Percentiles rank a stretch among this genome's conserved stretches.
These are phyloP conservation scores for Conringia planisiliqua DNA, from an alignment of 345 rosid species.

Conservation along the genomic window DNA sequence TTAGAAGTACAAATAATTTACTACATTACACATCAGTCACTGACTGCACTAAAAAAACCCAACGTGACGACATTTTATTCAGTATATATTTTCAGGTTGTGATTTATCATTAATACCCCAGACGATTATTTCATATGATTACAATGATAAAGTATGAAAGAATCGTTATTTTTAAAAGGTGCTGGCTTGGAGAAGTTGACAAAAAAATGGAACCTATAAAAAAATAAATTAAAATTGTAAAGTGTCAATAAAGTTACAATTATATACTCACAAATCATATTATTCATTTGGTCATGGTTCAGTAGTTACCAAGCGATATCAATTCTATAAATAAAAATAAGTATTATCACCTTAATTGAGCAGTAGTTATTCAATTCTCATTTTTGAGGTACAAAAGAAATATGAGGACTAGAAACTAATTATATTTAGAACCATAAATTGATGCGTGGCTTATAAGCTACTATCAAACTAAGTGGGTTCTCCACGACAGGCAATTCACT, in stretches of 20 bases:
- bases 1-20: background rate
- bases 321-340: background rate
- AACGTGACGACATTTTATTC: background rate
- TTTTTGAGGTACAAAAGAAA: background rate
- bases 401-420: background rate
- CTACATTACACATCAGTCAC: slow-evolving; percentile 19
- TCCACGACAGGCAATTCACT: background rate
- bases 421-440: background rate
- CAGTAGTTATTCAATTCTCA: background rate
- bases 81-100: background rate
- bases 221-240: background rate
- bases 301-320: slow-evolving; percentile 19
- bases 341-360: background rate
- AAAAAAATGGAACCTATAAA: background rate
- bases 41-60: background rate
- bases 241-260: slow-evolving; percentile 18
- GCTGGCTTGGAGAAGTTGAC: background rate
- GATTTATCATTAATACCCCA: background rate
- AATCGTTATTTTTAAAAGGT: background rate
- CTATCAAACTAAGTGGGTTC: slow-evolving; percentile 7
- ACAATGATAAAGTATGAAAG: background rate
- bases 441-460: slow-evolving; percentile 26
- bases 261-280: slow-evolving; percentile 7
- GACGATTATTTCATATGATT: slow-evolving; percentile 11
- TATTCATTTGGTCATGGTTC: slow-evolving; percentile 11